These are phyloP conservation scores for Lupinus albus DNA, from an alignment of 306 rosid genomes.

Conservation along the genomic window DNA sequence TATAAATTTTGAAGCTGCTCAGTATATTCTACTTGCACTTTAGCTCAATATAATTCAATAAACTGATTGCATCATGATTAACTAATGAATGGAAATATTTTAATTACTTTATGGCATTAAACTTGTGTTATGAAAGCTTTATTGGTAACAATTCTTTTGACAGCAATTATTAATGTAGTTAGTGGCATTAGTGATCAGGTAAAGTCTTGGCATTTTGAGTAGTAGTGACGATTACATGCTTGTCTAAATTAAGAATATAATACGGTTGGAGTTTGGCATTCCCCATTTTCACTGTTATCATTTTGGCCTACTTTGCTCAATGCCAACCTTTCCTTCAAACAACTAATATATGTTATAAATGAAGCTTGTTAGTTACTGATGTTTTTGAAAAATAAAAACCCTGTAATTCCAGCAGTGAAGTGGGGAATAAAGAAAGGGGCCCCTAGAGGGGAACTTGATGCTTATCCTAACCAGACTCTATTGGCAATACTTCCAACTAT, in stretches of 20 bases:
- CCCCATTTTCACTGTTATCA: not conserved
- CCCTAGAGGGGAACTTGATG: not conserved
- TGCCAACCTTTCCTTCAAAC: not conserved
- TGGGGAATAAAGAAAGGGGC: too few species aligned
- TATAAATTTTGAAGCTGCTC: conserved; percentile 11
- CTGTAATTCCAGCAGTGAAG: not conserved
- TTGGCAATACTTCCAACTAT: not conserved
- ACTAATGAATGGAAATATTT: not conserved
- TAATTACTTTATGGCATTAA: not conserved
- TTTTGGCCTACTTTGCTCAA: conserved; percentile 11
- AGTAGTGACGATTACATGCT: not conserved
- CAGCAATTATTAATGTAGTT: conserved; percentile 1
- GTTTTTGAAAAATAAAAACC: not conserved
- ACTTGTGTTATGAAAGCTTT: not conserved
- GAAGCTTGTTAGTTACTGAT: not conserved
- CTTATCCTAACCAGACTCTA: not conserved
- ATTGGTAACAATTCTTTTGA: not conserved
- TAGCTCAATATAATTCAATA: not conserved
- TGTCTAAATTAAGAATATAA: not conserved
- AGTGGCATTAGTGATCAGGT: conserved; percentile 11
- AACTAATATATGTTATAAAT: not conserved
- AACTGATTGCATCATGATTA: not conserved
- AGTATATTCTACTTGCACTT: not conserved
- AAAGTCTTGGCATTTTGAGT: conserved; percentile 2
- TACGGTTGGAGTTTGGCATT: not conserved